These are phyloP conservation scores for Harringtonia lauricola DNA, from an alignment of 2,329 filamentous ascomycete species.

Conservation along the genomic window DNA sequence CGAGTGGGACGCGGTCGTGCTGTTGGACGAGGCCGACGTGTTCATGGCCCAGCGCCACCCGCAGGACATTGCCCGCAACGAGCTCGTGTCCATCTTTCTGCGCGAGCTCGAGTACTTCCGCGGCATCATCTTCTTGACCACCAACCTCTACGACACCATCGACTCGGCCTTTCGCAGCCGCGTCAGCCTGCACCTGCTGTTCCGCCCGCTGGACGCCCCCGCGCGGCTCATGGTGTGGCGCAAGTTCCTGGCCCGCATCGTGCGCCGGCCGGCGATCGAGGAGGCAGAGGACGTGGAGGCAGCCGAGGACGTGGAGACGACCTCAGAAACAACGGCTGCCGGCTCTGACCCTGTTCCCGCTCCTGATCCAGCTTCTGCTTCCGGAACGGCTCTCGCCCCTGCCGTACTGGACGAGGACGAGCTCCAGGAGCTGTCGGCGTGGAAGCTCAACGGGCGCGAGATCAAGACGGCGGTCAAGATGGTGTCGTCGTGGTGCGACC, in stretches of 20 bases:
- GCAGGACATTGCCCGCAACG: slow-evolving; percentile 34
- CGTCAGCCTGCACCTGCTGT: slow-evolving; percentile 35
- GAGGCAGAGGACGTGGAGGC: neutral
- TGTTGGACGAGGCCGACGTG: slow-evolving; percentile 42
- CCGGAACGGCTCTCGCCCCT: no score
- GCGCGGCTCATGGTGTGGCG: slow-evolving; percentile 30
- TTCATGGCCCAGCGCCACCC: slow-evolving; percentile 36
- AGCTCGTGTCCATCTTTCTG: slow-evolving; percentile 34
- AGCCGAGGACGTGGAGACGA: neutral
- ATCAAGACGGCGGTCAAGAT: slow-evolving; percentile 37
- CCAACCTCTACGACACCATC: slow-evolving; percentile 30
- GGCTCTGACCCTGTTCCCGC: no score
- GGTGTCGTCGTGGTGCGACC: slow-evolving; percentile 31
- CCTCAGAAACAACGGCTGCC: neutral
- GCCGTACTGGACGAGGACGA: slow-evolving; percentile 20
- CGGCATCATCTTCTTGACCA: slow-evolving; percentile 34
- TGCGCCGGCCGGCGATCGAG: no score
- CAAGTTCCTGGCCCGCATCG: slow-evolving; percentile 31
- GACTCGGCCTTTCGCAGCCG: slow-evolving; percentile 33
- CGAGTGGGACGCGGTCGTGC: slow-evolving; percentile 36
- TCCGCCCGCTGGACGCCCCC: slow-evolving; percentile 25
- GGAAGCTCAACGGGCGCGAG: slow-evolving; percentile 32
- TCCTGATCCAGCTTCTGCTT: no score
- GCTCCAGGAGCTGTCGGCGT: slow-evolving; percentile 25
- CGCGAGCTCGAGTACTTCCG: slow-evolving; percentile 33